Percentiles rank a stretch among this genome's conserved stretches.
Conservation (phyloP, 768 basidiomycete genomes). For the Mycena vulgaris region DNA sequence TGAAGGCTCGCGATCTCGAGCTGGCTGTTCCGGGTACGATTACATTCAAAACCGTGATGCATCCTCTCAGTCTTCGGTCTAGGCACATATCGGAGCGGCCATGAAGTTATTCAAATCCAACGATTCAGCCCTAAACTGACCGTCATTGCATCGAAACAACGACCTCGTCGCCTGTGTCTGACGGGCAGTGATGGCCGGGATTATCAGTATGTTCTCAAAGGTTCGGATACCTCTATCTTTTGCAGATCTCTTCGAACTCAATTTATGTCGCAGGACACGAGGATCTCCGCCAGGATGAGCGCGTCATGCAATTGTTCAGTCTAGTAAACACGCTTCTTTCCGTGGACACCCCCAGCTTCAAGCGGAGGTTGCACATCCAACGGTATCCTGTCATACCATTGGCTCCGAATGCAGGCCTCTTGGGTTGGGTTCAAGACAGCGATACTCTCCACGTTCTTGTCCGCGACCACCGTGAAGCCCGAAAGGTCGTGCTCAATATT, state of each 20-base stretch:
- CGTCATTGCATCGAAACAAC: conserved; percentile 97
- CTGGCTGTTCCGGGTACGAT: conserved; percentile 92
- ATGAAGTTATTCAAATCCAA: conserved; percentile 83
- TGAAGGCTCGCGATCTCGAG: conserved; percentile 91
- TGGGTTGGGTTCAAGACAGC: conserved; percentile 96
- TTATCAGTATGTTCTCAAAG: conserved; percentile 94
- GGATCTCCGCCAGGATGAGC: conserved; percentile 98
- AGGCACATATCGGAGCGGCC: conserved; percentile 96
- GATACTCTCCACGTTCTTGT: conserved; percentile 97
- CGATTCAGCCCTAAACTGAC: conserved; percentile 92
- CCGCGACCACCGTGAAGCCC: conserved; percentile 94
- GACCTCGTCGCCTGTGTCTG: conserved; percentile 89
- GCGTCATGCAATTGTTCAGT: conserved; percentile 99
- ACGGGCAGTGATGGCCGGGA: conserved; percentile 94
- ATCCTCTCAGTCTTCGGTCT: conserved; percentile 7
- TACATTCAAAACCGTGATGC: not conserved
- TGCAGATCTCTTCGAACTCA: conserved; percentile 8
- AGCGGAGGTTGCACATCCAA: conserved; percentile 95
- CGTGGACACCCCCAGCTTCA: conserved; percentile 95
- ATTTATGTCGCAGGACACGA: conserved; percentile 83
- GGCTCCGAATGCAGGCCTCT: conserved; percentile 93
- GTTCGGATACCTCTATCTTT: conserved; percentile 44
- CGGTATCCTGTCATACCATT: conserved; percentile 93
- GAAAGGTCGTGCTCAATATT: conserved; percentile 97
- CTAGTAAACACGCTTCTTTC: conserved; percentile 95